Conservation (phyloP, 2,329 filamentous ascomycete genomes). For the Paracorniculantispora psalliotae region DNA sequence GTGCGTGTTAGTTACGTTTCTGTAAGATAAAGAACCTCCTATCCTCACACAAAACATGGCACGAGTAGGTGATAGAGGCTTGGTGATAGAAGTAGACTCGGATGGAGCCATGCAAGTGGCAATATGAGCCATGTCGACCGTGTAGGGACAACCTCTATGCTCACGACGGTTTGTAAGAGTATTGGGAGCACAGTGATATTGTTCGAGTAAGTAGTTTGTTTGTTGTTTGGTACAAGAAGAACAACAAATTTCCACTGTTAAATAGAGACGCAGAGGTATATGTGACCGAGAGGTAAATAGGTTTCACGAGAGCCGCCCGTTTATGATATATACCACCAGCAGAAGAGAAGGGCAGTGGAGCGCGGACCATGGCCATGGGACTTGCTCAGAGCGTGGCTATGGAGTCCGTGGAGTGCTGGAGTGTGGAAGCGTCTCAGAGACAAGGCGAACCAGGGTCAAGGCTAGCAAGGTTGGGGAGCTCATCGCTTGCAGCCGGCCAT, state of each 20-base stretch:
- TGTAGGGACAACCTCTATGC: background rate
- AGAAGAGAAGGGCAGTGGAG: conserved; percentile 5
- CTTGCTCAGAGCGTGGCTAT: conserved; percentile 10
- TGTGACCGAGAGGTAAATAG: background rate
- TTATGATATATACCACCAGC: conserved; percentile 12
- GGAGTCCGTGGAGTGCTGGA: conserved; percentile 5
- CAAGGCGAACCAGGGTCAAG: conserved; percentile 7
- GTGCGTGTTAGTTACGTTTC: conserved; percentile 15
- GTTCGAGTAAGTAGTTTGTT: background rate
- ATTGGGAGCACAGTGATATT: background rate
- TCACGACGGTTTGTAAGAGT: background rate
- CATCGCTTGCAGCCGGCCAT: conserved; percentile 12
- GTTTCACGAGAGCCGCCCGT: conserved; percentile 7
- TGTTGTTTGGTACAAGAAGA: background rate
- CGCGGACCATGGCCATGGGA: conserved; percentile 9
- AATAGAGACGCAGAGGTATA: background rate
- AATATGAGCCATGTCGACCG: conserved; percentile 53
- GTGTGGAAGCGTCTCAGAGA: conserved; percentile 8
- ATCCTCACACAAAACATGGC: conserved; percentile 40
- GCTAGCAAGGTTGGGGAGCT: conserved; percentile 1
- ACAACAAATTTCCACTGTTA: background rate
- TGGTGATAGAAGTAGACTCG: conserved; percentile 48
- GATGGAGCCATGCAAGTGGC: conserved; percentile 51
- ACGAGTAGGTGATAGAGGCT: conserved; percentile 41
- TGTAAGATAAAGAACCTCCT: conserved; percentile 6